Evolutionary conservation across 345 rosid genomes (phyloP).

Genomic region (Brassica incana): DNA sequence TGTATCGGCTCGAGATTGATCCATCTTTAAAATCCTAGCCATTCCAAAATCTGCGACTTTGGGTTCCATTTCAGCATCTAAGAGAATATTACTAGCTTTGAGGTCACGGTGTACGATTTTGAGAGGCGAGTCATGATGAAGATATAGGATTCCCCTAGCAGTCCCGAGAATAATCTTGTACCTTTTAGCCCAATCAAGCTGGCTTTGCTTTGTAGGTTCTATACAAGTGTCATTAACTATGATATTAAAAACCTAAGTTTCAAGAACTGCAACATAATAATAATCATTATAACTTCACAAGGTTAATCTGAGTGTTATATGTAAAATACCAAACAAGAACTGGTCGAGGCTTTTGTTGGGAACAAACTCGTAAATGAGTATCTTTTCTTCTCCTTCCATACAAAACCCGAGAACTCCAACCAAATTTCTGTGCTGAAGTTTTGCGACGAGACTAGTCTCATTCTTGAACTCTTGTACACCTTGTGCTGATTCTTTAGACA

Average conservation of each 20-base stretch:
- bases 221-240: not conserved
- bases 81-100: constrained; percentile 54
- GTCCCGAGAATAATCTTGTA: constrained; percentile 43
- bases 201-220: constrained; percentile 37
- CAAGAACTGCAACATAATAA: not conserved
- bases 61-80: constrained; percentile 54
- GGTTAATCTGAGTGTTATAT: not conserved
- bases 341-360: constrained; percentile 30
- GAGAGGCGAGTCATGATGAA: constrained; percentile 45
- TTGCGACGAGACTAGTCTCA: constrained; percentile 22
- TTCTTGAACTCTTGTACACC: constrained; percentile 33
- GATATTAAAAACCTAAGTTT: not conserved
- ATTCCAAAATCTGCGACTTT: constrained; percentile 67
- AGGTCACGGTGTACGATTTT: constrained; percentile 64
- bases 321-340: not conserved
- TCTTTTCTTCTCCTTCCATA: constrained; percentile 33
- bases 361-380: constrained; percentile 26
- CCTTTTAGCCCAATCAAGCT: constrained; percentile 49
- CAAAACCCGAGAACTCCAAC: constrained; percentile 25
- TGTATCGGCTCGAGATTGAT: constrained; percentile 45
- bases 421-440: constrained; percentile 29
- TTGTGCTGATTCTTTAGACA: constrained; percentile 29
- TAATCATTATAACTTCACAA: not conserved
- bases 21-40: constrained; percentile 48
- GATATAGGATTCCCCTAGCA: constrained; percentile 46